A percentile compares a stretch with the other conserved stretches of the same genome.
Conservation (phyloP, 129 eudicot species). For the Pulicaria dysenterica region DNA sequence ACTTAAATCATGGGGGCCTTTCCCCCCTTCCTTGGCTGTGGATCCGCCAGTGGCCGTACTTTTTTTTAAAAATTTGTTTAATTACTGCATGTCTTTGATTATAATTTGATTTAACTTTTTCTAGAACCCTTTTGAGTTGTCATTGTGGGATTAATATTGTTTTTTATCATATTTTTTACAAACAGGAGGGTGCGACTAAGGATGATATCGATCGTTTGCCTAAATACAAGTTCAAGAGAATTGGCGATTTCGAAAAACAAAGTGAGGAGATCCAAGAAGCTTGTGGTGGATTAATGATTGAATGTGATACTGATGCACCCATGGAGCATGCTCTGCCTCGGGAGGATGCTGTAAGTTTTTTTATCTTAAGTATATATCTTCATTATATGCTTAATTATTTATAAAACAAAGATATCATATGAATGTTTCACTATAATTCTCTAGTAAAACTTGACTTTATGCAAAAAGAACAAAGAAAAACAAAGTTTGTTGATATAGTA, state of each 20-base stretch:
- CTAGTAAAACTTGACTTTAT: not conserved
- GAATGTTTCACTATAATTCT: not conserved
- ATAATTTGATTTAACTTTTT: not conserved
- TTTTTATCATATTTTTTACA: too few species aligned
- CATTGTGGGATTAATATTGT: too few species aligned
- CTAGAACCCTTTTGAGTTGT: too few species aligned
- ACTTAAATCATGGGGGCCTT: too few species aligned
- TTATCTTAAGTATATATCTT: not conserved
- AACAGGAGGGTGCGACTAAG: conserved; percentile 41
- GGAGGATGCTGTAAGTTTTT: conserved; percentile 79
- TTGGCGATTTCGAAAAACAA: conserved; percentile 46
- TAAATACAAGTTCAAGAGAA: conserved; percentile 34
- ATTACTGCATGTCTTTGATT: not conserved
- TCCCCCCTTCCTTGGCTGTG: too few species aligned
- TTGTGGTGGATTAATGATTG: conserved; percentile 78
- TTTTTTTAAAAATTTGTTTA: not conserved
- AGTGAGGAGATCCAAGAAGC: conserved; percentile 77
- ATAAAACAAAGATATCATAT: not conserved
- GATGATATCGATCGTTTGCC: conserved; percentile 41
- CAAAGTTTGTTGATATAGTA: too few species aligned
- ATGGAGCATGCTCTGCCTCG: conserved; percentile 61
- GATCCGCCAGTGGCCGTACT: too few species aligned
- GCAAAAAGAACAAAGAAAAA: too few species aligned
- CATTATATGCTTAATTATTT: not conserved
- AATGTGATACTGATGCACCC: conserved; percentile 70